Base-by-base conservation (phyloP, 2,329 filamentous ascomycete species). In the Diaporthe sp. region DNA sequence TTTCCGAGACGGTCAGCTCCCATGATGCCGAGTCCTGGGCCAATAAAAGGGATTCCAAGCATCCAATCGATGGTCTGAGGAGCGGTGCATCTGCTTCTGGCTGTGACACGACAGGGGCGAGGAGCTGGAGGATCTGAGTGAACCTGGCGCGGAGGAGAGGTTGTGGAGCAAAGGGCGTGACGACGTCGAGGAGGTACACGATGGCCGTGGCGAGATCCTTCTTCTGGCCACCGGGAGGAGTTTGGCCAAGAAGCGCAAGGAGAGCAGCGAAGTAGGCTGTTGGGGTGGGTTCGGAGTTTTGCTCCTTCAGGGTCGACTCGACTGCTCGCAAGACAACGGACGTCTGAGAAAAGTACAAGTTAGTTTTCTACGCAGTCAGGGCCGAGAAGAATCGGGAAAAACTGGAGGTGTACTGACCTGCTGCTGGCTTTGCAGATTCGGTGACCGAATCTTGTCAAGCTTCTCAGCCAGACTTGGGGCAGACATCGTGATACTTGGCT, bases 221-320 rank as follows among this genome's bases (percentile, higher is more conserved):
- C 83, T 96, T 96, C 73, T 92, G 91, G 71, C 92, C 93, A 78
- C 85, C 88, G 53, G 89, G 91, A 72, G 94, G 90, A 39, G 95
- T 93, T 85, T 97, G 94, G 80, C 92, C 91, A 4, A 99, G 91
- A 4, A 99, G 90, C 51, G 96, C 95, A 61, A 99, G 90, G 7
- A 99, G 91, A n/a, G 97, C 96, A 22, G 96, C 96, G 82, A 98
- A 98, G 86, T 98, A 99, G 77, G 94, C 95, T 22, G 97, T 98
- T 34, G 97, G 91, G 1, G 95, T 96, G 76, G 93, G 90, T 75
- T 95, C 92, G 75, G 94, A 93, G 81, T 96, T 94, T 84, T 98
- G 95, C 81, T 96, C 94, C 83, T 94, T 93, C 76, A 99, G 91
- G 57, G 95, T 98, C 80, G 97, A 94, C 85, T 99, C 97, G 81